phyloP scores from a whole-genome alignment of 441 rosid species.

The Viola pubescens region DNA sequence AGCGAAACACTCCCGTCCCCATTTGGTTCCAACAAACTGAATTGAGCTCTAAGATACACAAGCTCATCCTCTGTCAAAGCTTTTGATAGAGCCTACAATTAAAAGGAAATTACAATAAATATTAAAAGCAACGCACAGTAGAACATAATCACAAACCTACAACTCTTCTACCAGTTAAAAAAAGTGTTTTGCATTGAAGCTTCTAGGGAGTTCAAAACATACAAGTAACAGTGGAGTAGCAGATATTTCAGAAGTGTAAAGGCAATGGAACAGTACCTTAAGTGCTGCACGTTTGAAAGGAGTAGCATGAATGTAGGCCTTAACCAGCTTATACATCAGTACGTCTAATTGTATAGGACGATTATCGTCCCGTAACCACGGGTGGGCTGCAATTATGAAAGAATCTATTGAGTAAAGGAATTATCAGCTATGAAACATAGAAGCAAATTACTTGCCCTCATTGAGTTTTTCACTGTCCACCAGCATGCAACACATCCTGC shows the following conservation, averaged over 20 bases:
- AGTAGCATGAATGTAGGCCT: constrained; percentile 62
- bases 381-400: constrained; percentile 52
- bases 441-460: neutral
- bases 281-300: constrained; percentile 79
- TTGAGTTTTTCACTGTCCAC: constrained; percentile 2
- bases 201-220: too few species aligned
- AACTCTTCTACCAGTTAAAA: too few species aligned
- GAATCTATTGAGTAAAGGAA: constrained; percentile 9
- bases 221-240: too few species aligned
- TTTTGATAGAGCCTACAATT: constrained; percentile 68
- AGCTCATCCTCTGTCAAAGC: constrained; percentile 75
- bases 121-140: constrained; percentile 1
- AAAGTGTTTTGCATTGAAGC: too few species aligned
- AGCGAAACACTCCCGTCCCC: constrained; percentile 69
- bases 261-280: constrained; percentile 39
- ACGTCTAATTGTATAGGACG: constrained; percentile 60
- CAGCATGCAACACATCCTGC: neutral
- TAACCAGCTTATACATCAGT: constrained; percentile 69
- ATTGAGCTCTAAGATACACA: constrained; percentile 76
- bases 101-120: constrained; percentile 4
- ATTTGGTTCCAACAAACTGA: constrained; percentile 63
- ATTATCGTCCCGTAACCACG: constrained; percentile 69
- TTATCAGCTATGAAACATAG: neutral
- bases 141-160: neutral
- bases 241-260: too few species aligned